Percentiles rank a stretch among this genome's conserved stretches.
These are phyloP conservation scores for Petrea volubilis DNA, from an alignment of 257 asterid species.

Conservation along the genomic window DNA sequence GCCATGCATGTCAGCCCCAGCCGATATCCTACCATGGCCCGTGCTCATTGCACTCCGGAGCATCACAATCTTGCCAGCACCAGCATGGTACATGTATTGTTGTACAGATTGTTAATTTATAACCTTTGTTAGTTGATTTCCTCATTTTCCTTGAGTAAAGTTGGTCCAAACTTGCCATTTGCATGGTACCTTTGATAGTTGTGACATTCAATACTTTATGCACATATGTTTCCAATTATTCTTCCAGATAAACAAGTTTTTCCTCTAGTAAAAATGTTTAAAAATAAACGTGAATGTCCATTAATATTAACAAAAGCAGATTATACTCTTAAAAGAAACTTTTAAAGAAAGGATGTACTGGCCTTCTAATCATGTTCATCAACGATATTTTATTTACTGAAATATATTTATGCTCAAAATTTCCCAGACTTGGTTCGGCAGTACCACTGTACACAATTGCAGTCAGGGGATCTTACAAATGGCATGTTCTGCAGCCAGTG, in stretches of 20 bases:
- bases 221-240: too few relatives aligned
- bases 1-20: slow-evolving; percentile 13
- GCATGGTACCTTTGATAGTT: too few relatives aligned
- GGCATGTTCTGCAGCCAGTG: slow-evolving; percentile 15
- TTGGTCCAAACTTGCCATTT: neutral
- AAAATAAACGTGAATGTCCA: too few relatives aligned
- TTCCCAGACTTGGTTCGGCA: slow-evolving; percentile 12
- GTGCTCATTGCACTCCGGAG: slow-evolving; percentile 16
- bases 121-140: slow-evolving; percentile 1
- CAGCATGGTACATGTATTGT: slow-evolving; percentile 4
- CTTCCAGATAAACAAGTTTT: too few relatives aligned
- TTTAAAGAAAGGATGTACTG: too few relatives aligned
- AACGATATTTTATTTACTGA: neutral
- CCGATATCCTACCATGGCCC: slow-evolving; percentile 10
- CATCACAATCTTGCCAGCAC: neutral
- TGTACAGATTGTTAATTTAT: neutral
- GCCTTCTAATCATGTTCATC: neutral
- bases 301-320: too few relatives aligned
- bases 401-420: neutral
- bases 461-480: slow-evolving; percentile 4
- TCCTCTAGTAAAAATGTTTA: too few relatives aligned
- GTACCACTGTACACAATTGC: neutral
- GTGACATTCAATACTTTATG: too few relatives aligned
- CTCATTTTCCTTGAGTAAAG: neutral
- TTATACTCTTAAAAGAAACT: too few relatives aligned